Base-by-base conservation (phyloP, 345 rosid genomes). In the Sonneratia caseolaris region DNA sequence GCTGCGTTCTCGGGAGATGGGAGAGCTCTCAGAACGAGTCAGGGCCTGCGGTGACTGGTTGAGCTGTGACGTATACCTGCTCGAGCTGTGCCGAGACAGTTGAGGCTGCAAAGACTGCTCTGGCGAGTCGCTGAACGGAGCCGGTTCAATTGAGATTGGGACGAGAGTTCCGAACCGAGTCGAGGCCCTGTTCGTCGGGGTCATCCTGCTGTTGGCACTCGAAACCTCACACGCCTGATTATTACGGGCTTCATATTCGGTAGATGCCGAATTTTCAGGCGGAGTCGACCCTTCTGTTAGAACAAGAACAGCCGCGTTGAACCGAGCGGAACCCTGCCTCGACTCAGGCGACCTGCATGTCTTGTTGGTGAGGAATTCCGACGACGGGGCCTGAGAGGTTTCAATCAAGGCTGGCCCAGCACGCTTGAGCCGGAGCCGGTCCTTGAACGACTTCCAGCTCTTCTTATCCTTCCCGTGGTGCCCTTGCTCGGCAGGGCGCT, bases 371-470 rank as follows among this genome's bases (percentile, higher is more conserved):
- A 78, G 79, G 12, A 87, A 68, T 73, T 93, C 97, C 3, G 96
- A 86, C 42, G 87, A 62, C 5, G 48, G 80, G 6, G 94, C 86
- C 42, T 85, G 82, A 96, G 93, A 89, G 69, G 51, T 2, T 47
- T 7, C 11, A 13, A 9, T 13, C 15, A 47, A 13, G 51, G 87
- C 91, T 24, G 93, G 77, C 43, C 89, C 88, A n/a, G 91, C 82
- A 6, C 96, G 85, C 81, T 82, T 86, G 9, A 91, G 84, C 27
- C 93, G 85, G 68, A 91, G 85, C 66, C 78, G 85, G 22, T 89
- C 96, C 38, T 92, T 83, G 82, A 94, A 87, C 12, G 80, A 79
- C 69, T 86, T 89, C 97, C 98, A 91, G 81, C 86, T 86, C 78
- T 82, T 87, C 69, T 81, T 82, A 37, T 94, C 97, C 49, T 81